Evolutionary conservation across 345 rosid genomes (phyloP).

Genomic region (Aquilaria yunnanensis): DNA sequence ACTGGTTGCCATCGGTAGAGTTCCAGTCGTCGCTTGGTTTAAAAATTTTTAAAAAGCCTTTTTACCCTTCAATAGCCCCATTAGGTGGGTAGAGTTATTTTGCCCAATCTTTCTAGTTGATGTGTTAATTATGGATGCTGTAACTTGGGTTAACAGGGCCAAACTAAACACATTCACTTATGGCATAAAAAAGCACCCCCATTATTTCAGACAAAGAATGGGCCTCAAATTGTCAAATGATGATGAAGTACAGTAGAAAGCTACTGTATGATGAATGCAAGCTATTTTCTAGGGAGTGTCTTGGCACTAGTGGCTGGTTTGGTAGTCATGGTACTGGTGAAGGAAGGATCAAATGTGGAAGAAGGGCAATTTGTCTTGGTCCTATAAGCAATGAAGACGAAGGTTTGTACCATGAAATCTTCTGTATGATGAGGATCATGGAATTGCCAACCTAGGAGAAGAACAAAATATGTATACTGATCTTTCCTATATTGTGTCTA

Average conservation of each 20-base stretch:
- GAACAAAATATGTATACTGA: too few relatives aligned
- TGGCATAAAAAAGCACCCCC: conserved; percentile 63
- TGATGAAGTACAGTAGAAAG: conserved; percentile 49
- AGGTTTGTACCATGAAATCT: conserved; percentile 36
- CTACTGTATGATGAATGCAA: conserved; percentile 35
- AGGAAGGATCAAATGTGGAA: conserved; percentile 66
- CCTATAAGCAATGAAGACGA: conserved; percentile 98
- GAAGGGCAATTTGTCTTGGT: conserved; percentile 78
- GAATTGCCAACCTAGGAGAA: too few relatives aligned
- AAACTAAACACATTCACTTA: conserved; percentile 56
- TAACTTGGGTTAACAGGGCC: conserved; percentile 38
- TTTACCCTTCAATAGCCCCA: too few relatives aligned
- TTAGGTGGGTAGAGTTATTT: background rate
- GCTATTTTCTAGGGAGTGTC: conserved; percentile 60
- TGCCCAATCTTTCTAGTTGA: background rate
- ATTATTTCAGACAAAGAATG: conserved; percentile 60
- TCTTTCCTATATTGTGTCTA: too few relatives aligned
- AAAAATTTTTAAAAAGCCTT: too few relatives aligned
- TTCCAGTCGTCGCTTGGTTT: too few relatives aligned
- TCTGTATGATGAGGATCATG: too few relatives aligned
- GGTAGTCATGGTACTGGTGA: conserved; percentile 74
- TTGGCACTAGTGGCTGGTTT: conserved; percentile 96
- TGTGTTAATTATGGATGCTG: conserved; percentile 11
- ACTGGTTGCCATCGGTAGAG: too few relatives aligned
- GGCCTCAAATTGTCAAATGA: conserved; percentile 51